Conservation (phyloP, 75 land plant species). For the Pinus tabuliformis region DNA sequence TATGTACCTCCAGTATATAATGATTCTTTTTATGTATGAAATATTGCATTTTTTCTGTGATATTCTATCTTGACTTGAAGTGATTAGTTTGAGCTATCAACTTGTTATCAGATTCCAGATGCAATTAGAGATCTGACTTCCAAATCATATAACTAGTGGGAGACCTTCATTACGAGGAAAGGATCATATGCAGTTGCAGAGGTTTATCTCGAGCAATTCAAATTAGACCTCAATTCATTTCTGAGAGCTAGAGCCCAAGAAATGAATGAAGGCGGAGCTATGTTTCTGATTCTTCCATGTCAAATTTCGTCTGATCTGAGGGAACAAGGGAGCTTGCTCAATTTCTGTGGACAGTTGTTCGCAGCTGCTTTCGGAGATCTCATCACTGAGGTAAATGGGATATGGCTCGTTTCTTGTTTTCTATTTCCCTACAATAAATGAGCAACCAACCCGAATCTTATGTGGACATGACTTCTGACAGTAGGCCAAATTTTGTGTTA, state of each 20-base stretch:
- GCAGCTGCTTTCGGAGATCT: background rate
- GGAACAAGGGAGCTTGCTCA: background rate
- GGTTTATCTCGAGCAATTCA: background rate
- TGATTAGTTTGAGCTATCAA: background rate
- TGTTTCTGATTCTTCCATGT: background rate
- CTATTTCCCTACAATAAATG: no score
- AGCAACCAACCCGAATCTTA: no score
- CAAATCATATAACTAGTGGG: background rate
- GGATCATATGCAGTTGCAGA: background rate
- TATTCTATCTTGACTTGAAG: background rate
- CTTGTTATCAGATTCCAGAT: background rate
- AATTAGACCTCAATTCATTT: background rate
- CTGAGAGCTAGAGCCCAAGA: background rate
- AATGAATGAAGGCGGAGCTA: background rate
- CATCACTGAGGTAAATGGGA: no score
- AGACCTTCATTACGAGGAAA: background rate
- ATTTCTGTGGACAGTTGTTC: background rate
- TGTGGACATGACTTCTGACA: no score
- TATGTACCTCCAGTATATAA: no score
- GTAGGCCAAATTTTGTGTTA: no score
- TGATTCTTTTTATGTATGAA: no score
- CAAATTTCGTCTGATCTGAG: background rate
- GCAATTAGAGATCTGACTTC: background rate
- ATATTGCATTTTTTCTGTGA: no score
- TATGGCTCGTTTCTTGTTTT: background rate